Base-by-base conservation (phyloP, 2,329 filamentous ascomycete species). In the Fusarium sp. region DNA sequence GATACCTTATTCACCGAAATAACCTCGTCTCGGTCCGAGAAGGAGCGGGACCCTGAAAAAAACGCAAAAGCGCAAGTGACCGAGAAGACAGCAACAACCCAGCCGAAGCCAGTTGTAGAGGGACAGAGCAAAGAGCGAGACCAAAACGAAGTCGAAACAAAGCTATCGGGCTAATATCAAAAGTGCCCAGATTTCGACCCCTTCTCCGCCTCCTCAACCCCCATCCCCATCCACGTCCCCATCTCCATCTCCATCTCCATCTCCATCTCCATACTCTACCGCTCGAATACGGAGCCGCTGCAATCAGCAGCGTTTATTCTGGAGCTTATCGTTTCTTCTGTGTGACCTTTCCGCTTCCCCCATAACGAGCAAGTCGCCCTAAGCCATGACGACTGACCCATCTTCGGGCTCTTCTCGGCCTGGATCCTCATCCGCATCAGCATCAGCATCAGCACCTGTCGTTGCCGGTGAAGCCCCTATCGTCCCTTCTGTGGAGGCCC, bases 401-500 rank as follows among this genome's bases (percentile, higher is more conserved):
- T 76, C 76, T 41, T 77, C 79, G 80, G 79, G 75, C 72, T 65
- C 76, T 80, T 71, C 77, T 81, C 78, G 79, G 77, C 74, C 79
- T 68, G 35, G 55, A 49, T 50, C 36, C 42, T 42, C 41, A 65
- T 65, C 65, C 54, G 49, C 64, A 63, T 63, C 27, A 27, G 27
- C 27, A 27, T 27, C 27, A 27, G 27, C 41, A 65, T 65, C 65
- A 54, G 49, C 64, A 63, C 56, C 61, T 57, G n/a, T 35, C 38
- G 41, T 50, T 41, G 70, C 76, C 60, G 65, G 67, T 60, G 71
- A 74, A 71, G 57, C 65, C 65, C 70, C 71, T 61, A 63, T 62
- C 71, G 59, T 66, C 65, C 69, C 74, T 70, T 76, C 75, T 75
- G 58, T 75, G 47, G 66, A 63, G 50, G 78, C 77, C 33, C 73